Evolutionary conservation across 306 rosid species (phyloP), one percentile per base, ranked within the genome.

Genomic region (Vigna nakashimae): DNA sequence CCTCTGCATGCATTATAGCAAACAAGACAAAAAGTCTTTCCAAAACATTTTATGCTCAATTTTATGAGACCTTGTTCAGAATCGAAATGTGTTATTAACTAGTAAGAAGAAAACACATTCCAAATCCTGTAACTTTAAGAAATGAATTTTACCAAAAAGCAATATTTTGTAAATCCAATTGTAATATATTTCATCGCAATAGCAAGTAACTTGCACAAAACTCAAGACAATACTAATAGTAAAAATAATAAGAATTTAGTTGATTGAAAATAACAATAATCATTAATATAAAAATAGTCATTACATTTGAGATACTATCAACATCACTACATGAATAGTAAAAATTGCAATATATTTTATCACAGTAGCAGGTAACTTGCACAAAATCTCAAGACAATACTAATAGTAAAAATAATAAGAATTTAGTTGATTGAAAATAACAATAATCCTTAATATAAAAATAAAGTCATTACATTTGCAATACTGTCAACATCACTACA

Each of bases 151-250:
- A 55, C 28, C 32, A n/a, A 1, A 13, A 53, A 67, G n/a, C 32
- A 48, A 59, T 67, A 15, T 65, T 51, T 22, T 66, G 48, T 53
- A 69, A 68, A 67, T 49, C 36, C 30, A 67, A 53, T 18, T 14
- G 40, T 26, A 65, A 71, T 16, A 71, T 43, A 36, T 28, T 16
- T 75, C 63, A 66, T 58, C 32, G 53, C 28, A 45, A 15, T 43
- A 50, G 67, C 73, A 71, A 49, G 50, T 56, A 66, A 66, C 48
- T 20, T 67, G 76, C 5, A 49, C 71, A 53, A 6, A 24, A 82
- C 67, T 55, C n/a, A 76, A 74, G 73, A 46, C 38, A 67, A 59
- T 17, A 50, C 75, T 45, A 68, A 40, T 48, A 40, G n/a, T 26
- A 59, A 50, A 17, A 34, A 74, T 7, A 68, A 75, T 4, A 49